Evolutionary conservation across 805 yeast species (phyloP), one percentile per base, ranked within the genome.

Genomic region (Yarrowia bubula): DNA sequence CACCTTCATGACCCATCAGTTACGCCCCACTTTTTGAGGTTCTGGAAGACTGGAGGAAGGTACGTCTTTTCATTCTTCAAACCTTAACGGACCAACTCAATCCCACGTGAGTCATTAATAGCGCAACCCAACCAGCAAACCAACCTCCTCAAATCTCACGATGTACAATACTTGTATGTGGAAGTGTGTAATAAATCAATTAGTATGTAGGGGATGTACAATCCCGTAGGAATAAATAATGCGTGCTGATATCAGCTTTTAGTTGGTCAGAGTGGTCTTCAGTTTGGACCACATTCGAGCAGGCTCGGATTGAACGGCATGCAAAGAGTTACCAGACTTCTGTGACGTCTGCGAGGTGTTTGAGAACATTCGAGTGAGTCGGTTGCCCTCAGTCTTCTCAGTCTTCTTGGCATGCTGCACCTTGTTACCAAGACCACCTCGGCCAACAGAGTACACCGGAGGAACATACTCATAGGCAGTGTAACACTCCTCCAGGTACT

Each of bases 401-500:
- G 60, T 66, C 22, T 60, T 37, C 39, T 62, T 38, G n/a, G n/a
- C n/a, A n/a, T n/a, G n/a, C 15, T 32, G 11, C 14, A 74, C 69
- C 50, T 72, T 70, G 69, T 76, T 76, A 35, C 79, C 79, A 8
- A 70, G 58, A 8, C 79, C 79, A 18, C 79, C 79, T 8, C 79
- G 71, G 33, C 79, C 79, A 35, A 76, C 73, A 66, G 74, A 70
- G 69, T 72, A 76, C 10, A 71, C 66, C 35, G 70, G 68, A 10
- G 76, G 75, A 65, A 68, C 75, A 18, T 70, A 71, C 31, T 71
- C 70, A 46, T 69, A 60, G 18, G 75, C 77, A 35, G 71, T 53
- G 66, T 74, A 69, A 47, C 72, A 76, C 64, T 75, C 77, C 38
- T 69, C 51, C 13, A 76, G 69, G 47, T 75, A 73, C 67, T 76